These are phyloP conservation scores for Colletotrichum cordylinicola DNA, from an alignment of 2,329 filamentous ascomycete species.

Conservation along the genomic window DNA sequence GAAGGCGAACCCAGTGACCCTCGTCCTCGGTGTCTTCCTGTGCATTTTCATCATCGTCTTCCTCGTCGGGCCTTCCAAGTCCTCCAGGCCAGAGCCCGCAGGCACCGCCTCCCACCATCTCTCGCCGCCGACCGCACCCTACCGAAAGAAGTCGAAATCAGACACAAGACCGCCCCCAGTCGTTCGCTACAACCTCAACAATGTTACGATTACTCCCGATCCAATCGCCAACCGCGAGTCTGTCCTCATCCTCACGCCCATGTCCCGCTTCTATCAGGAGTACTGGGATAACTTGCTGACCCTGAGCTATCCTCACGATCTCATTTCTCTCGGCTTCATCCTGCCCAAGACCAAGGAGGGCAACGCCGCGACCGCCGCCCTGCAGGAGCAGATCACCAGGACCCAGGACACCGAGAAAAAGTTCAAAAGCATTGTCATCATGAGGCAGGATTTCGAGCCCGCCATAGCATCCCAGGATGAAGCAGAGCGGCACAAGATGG, in stretches of 20 bases:
- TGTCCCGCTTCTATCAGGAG: constrained; percentile 89
- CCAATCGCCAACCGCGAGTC: constrained; percentile 83
- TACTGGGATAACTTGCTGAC: constrained; percentile 95
- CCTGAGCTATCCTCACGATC: constrained; percentile 88
- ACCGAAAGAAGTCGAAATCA: constrained; percentile 55
- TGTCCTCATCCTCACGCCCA: constrained; percentile 89
- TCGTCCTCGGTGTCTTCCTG: constrained; percentile 74
- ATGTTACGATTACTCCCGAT: constrained; percentile 81
- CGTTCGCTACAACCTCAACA: constrained; percentile 92
- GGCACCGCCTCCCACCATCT: constrained; percentile 49
- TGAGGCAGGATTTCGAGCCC: constrained; percentile 92
- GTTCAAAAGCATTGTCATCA: constrained; percentile 92
- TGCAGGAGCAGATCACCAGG: constrained; percentile 85
- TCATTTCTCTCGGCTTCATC: constrained; percentile 96
- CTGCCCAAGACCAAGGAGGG: constrained; percentile 93
- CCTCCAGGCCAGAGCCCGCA: constrained; percentile 51
- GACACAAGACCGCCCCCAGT: constrained; percentile 78
- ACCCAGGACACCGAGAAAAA: constrained; percentile 84
- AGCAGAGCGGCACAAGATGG: constrained; percentile 87
- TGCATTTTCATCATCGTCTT: constrained; percentile 76
- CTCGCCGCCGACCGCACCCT: constrained; percentile 48
- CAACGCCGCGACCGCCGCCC: constrained; percentile 80
- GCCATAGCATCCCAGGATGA: constrained; percentile 83
- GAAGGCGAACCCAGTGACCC: constrained; percentile 78
- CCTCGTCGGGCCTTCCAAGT: constrained; percentile 59